Evolutionary conservation across 2,329 filamentous ascomycete genomes (phyloP), one percentile per base, ranked within the genome.

Genomic region (Tricladium varicosporioides): DNA sequence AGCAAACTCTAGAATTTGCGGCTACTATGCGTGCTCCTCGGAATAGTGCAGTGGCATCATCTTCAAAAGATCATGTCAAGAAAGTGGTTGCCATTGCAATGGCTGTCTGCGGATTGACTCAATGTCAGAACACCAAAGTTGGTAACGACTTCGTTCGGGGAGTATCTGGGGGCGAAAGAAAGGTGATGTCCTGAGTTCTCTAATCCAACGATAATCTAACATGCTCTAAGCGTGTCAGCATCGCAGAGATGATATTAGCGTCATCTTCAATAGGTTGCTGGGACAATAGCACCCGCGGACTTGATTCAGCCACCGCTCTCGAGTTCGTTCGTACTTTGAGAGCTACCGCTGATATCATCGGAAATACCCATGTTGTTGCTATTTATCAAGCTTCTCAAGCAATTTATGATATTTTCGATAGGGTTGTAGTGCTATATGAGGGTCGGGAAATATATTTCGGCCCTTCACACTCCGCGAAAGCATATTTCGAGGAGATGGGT

Each of bases 381-480:
- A 82, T 91, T 5, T 91, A 91, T 60, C 88, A 92, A 67, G 87
- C 89, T 5, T 83, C 83, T 16, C 85, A 89, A 67, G 76, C 81
- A 44, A 86, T 87, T 33, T 89, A 89, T 67, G 84, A 89, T 40
- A 71, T 84, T 2, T 87, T 89, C 61, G 86, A 89, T 71, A 89
- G 89, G 68, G 86, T 84, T 0, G 72, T 88, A 5, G 75, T 90
- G 2, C 78, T 89, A 1, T 85, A 88, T 66, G 79, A 81, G 43
- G 89, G 89, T 1, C 80, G 85, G 54, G 87, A 89, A 63, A 83
- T 91, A n/a, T 92, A 84, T 73, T 92, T 85, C 64, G 89, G 89
- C 0, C 78, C 78, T 0, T 78, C 82, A 0, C 78, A 81, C 1
- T 74, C 82, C 1, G 89, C 89, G 1, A 88, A 83, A 67, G 72